phyloP scores from a whole-genome alignment of 305 asterid genomes.

The Fraxinus sp. region DNA sequence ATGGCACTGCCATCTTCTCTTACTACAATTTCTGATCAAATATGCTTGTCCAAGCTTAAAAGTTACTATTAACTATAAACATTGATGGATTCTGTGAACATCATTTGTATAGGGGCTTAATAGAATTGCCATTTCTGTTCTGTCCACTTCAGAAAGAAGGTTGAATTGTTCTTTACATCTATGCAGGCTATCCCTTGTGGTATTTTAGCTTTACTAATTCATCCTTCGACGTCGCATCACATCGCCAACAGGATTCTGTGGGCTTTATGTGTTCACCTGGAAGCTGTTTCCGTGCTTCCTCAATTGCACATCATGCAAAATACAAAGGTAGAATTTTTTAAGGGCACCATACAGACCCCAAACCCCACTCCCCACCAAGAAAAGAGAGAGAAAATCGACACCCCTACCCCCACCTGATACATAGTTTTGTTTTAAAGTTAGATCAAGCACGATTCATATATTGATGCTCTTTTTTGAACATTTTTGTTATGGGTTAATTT shows the following conservation, averaged over 20 bases:
- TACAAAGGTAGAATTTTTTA: constrained; percentile 44
- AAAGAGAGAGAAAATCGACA: too few relatives aligned
- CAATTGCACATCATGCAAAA: constrained; percentile 74
- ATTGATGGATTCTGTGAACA: background rate
- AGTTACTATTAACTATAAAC: background rate
- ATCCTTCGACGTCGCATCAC: constrained; percentile 71
- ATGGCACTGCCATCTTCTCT: background rate
- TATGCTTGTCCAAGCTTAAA: background rate
- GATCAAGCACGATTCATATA: background rate
- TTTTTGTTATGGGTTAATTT: background rate
- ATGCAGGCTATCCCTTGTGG: constrained; percentile 68
- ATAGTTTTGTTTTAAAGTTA: constrained; percentile 7
- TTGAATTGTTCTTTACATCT: background rate
- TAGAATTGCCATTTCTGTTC: background rate
- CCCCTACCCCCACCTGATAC: background rate
- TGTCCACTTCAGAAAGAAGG: constrained; percentile 7
- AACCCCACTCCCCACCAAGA: too few relatives aligned
- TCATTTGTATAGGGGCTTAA: background rate
- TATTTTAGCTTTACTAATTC: constrained; percentile 57
- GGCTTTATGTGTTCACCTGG: constrained; percentile 79
- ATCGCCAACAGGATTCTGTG: constrained; percentile 58
- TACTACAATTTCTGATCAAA: background rate
- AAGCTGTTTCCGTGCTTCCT: constrained; percentile 74
- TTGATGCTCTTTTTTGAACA: background rate
- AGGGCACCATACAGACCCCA: background rate